Evolutionary conservation across 192 early-diverging fungal genomes (phyloP).

Genomic region (Mortierella alpina): DNA sequence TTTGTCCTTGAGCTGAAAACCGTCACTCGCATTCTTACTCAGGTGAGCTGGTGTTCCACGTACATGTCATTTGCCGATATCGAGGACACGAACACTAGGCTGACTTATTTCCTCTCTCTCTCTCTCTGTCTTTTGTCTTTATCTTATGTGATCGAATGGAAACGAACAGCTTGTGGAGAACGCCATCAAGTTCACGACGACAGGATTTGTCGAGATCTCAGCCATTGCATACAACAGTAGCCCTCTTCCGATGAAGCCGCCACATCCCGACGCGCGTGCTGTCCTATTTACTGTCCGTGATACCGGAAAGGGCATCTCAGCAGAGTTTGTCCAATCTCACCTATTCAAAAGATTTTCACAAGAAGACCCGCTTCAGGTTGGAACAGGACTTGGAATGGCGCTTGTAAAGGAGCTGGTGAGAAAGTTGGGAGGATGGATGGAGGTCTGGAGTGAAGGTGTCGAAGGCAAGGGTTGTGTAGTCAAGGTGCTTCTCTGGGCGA

Average conservation of each 20-base stretch:
- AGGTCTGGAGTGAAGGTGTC: constrained; percentile 56
- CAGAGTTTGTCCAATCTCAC: constrained; percentile 55
- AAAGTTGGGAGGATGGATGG: constrained; percentile 59
- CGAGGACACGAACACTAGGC: not conserved
- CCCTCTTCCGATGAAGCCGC: constrained; percentile 23
- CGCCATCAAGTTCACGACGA: constrained; percentile 62
- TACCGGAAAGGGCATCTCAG: constrained; percentile 63
- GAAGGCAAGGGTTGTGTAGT: constrained; percentile 53
- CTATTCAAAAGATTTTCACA: constrained; percentile 63
- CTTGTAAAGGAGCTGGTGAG: constrained; percentile 58
- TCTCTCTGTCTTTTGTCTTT: constrained; percentile 1
- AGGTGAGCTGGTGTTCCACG: constrained; percentile 8
- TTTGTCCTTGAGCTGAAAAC: constrained; percentile 29
- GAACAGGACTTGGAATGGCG: constrained; percentile 62
- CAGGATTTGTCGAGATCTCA: constrained; percentile 61
- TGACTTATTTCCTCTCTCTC: not conserved
- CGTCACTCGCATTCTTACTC: constrained; percentile 36
- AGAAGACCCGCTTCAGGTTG: constrained; percentile 63
- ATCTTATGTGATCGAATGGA: not conserved
- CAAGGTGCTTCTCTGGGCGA: constrained; percentile 49
- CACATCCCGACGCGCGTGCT: constrained; percentile 26
- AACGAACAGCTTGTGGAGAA: constrained; percentile 50
- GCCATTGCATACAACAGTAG: constrained; percentile 25
- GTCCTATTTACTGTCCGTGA: constrained; percentile 62
- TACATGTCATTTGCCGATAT: not conserved